phyloP scores from a whole-genome alignment of 345 rosid species.

The Arabidopsis suecica region DNA sequence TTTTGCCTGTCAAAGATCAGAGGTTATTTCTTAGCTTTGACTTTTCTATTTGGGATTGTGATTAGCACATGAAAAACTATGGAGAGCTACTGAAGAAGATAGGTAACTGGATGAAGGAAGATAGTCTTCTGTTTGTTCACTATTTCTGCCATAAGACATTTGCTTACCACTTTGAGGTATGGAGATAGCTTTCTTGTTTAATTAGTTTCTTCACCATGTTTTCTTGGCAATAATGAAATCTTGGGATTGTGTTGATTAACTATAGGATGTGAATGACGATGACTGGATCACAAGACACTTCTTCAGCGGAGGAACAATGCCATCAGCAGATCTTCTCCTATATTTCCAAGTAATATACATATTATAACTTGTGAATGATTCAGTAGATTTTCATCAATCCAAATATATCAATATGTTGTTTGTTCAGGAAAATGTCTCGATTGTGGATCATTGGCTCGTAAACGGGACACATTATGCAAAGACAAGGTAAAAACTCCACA shows the following conservation, averaged over 20 bases:
- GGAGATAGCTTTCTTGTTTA: slow-evolving; percentile 11
- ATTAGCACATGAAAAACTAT: slow-evolving; percentile 90
- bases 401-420: background rate
- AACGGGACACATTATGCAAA: slow-evolving; percentile 86
- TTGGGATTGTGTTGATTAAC: slow-evolving; percentile 9
- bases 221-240: background rate
- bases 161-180: slow-evolving; percentile 89
- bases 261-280: slow-evolving; percentile 77
- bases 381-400: background rate
- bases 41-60: background rate
- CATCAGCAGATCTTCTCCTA: slow-evolving; percentile 80
- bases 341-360: slow-evolving; percentile 73
- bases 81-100: slow-evolving; percentile 75
- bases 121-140: slow-evolving; percentile 77
- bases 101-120: slow-evolving; percentile 84
- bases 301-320: slow-evolving; percentile 94
- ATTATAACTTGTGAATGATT: slow-evolving; percentile 7
- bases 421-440: slow-evolving; percentile 69
- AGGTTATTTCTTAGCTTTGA: background rate
- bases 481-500: slow-evolving; percentile 57
- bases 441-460: slow-evolving; percentile 78
- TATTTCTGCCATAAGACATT: slow-evolving; percentile 86
- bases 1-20: background rate
- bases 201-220: background rate
- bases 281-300: slow-evolving; percentile 92